Evolutionary conservation across 192 early-diverging fungal genomes (phyloP), one percentile per base, ranked within the genome.

Genomic region (Coemansia biformis): DNA sequence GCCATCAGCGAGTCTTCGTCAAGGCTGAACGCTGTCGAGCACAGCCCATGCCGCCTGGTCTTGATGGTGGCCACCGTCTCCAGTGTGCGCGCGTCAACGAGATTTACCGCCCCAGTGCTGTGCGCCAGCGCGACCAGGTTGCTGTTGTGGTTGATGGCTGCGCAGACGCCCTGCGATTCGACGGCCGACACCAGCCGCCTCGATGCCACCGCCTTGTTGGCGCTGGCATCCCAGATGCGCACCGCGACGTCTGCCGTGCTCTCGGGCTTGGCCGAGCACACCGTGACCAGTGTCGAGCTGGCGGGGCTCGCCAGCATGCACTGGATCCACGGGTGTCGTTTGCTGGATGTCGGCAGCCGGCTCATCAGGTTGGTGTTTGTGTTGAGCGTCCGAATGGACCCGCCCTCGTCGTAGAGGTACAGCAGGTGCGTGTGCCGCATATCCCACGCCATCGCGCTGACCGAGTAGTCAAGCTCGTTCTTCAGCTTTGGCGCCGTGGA

Each of bases 401-500:
- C 71, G 35, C 45, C 45, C 29, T 74, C 71, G 52, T 63, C 59
- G 40, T 66, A 62, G 44, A 74, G 44, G 26, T 74, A 74, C 38
- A 74, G 55, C 43, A 74, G 42, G 44, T 74, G 71, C 17, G 48
- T 17, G 46, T 74, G 63, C 39, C 65, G 65, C 26, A 38, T 48
- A 36, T 74, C 71, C 71, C 71, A 74, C 19, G 63, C 59, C 63
- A 74, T 74, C 11, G 71, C 59, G 48, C 38, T 59, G 23, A 66
- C 71, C 15, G 59, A 47, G 34, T 53, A 74, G 48, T 66, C 63
- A 2, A 74, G 63, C 55, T 66, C 63, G 54, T 74, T 74, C 42
- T 74, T 74, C 23, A 74, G 55, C 51, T 57, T 57, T 10, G 69
- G 54, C 39, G 55, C 38, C 5, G 57, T 46, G 0, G 52, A 57